phyloP scores from a whole-genome alignment of 148 eudicot genomes.

The Rheum nobile region DNA sequence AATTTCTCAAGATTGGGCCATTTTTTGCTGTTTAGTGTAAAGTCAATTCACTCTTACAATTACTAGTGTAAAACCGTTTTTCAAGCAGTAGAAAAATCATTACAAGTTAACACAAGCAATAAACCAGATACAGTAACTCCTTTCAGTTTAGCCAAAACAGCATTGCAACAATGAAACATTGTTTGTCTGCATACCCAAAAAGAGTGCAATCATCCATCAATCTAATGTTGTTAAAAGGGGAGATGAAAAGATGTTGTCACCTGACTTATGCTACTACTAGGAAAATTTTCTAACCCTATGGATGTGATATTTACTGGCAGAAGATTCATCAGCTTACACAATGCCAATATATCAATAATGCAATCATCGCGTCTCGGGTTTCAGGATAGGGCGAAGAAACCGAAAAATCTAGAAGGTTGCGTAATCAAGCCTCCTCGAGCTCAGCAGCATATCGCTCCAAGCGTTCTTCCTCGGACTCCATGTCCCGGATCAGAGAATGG shows the following conservation, averaged over 20 bases:
- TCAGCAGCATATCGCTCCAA: conserved; percentile 81
- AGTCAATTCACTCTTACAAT: not conserved
- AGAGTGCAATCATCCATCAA: not conserved
- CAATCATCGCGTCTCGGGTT: not conserved
- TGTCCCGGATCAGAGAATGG: conserved; percentile 63
- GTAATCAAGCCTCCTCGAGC: conserved; percentile 32
- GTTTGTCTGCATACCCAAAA: too few species aligned
- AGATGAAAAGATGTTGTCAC: not conserved
- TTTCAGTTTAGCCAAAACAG: not conserved
- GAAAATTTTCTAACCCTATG: not conserved
- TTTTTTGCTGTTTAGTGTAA: not conserved
- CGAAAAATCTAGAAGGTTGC: not conserved
- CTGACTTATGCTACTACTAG: not conserved
- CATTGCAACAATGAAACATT: not conserved
- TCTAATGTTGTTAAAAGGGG: not conserved
- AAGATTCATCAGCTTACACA: not conserved
- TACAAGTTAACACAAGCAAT: too few species aligned
- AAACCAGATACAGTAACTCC: not conserved
- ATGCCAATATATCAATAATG: not conserved
- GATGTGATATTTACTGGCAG: not conserved
- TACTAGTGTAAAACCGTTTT: too few species aligned
- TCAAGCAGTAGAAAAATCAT: too few species aligned
- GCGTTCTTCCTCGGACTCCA: conserved; percentile 54
- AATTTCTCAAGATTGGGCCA: not conserved
- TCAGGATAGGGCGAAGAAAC: not conserved